phyloP scores from a whole-genome alignment of 306 rosid genomes.

The Datisca glomerata region DNA sequence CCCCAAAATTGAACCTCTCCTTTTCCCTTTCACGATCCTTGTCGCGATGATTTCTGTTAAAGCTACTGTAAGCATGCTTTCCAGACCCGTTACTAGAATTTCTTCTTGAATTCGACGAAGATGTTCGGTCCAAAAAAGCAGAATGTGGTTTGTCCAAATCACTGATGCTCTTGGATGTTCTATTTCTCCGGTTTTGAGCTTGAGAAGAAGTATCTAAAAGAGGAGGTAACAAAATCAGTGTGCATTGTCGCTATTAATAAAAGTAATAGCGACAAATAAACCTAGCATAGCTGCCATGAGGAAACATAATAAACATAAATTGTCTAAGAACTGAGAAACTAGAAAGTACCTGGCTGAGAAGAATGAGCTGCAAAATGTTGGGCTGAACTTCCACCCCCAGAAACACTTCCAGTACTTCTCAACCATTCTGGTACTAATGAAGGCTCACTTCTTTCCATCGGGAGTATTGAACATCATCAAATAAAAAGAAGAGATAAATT shows the following conservation, averaged over 20 bases:
- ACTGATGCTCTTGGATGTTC: conserved; percentile 42
- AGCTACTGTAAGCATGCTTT: conserved; percentile 89
- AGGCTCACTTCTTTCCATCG: conserved; percentile 97
- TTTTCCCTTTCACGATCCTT: conserved; percentile 89
- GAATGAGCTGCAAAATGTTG: conserved; percentile 45
- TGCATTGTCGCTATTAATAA: not conserved
- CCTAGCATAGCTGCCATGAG: not conserved
- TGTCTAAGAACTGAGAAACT: not conserved
- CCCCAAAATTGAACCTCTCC: conserved; percentile 50
- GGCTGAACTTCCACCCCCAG: conserved; percentile 86
- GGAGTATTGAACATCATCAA: conserved; percentile 84
- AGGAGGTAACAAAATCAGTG: conserved; percentile 4
- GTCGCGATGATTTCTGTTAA: conserved; percentile 79
- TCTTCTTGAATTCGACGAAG: conserved; percentile 68
- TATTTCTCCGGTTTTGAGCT: conserved; percentile 47
- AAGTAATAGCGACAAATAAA: not conserved
- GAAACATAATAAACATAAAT: not conserved
- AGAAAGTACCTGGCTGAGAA: conserved; percentile 50
- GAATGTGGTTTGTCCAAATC: conserved; percentile 59
- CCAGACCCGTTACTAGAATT: conserved; percentile 66
- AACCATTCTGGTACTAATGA: conserved; percentile 97
- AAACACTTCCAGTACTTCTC: conserved; percentile 80
- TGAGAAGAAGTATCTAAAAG: conserved; percentile 47
- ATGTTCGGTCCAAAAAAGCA: conserved; percentile 58
- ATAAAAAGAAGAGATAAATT: conserved; percentile 17